Evolutionary conservation across 1,284 basidiomycete species (phyloP).

Genomic region (Neonothopanus nambi): DNA sequence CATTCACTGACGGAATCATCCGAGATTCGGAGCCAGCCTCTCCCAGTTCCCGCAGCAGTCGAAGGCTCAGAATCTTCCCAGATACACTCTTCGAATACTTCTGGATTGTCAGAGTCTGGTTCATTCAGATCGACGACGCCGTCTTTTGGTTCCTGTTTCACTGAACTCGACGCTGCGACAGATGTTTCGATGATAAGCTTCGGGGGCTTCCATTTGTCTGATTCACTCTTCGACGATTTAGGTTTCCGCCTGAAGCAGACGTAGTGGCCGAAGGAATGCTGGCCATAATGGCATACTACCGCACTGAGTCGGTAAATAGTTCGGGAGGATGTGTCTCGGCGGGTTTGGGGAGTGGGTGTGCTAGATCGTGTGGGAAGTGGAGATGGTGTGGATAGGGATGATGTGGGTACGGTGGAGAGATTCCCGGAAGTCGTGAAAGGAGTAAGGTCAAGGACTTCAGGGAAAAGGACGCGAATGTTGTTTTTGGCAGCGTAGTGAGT

Average conservation of each 20-base stretch:
- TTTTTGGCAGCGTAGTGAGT: conserved; percentile 82
- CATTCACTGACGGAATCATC: conserved; percentile 84
- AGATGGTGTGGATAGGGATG: conserved; percentile 63
- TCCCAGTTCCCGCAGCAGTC: conserved; percentile 36
- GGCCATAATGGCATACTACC: conserved; percentile 88
- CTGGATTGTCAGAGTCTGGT: conserved; percentile 11
- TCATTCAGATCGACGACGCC: conserved; percentile 10
- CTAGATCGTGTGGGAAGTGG: conserved; percentile 45
- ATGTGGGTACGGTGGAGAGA: conserved; percentile 67
- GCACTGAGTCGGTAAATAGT: conserved; percentile 80
- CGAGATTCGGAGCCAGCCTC: conserved; percentile 82
- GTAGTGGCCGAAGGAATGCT: conserved; percentile 90
- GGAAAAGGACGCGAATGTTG: conserved; percentile 75
- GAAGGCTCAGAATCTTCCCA: conserved; percentile 36
- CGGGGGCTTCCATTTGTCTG: conserved; percentile 10
- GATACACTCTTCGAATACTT: conserved; percentile 20
- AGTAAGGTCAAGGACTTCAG: conserved; percentile 84
- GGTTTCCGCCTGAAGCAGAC: conserved; percentile 87
- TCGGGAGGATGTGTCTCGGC: conserved; percentile 40
- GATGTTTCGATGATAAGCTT: conserved; percentile 10
- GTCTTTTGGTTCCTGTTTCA: conserved; percentile 36
- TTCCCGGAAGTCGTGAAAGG: conserved; percentile 78
- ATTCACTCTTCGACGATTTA: conserved; percentile 30
- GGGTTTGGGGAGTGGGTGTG: conserved; percentile 57
- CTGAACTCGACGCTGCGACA: conserved; percentile 11